Base-by-base conservation (phyloP, 495 filamentous ascomycete genomes). In the Talaromyces proteolyticus region DNA sequence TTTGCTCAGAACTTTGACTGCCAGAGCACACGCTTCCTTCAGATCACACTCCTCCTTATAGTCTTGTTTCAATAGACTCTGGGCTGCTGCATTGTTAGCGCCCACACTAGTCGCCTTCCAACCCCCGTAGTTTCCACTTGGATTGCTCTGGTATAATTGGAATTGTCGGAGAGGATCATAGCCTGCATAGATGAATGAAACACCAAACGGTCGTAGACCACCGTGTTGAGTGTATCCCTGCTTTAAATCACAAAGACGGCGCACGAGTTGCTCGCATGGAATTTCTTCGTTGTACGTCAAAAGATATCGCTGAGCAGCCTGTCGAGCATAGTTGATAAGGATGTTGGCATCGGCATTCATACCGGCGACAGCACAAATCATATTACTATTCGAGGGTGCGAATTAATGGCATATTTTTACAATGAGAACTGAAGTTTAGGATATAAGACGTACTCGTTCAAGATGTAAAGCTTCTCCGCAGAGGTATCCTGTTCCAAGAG, bases 301-400 rank as follows among this genome's bases (percentile, higher is more conserved):
- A 64, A 99, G 93, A 70, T 97, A 97, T 54, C 84, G 82, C 73
- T 99, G 93, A 51, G 93, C 94, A 61, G 86, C 85, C 81, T 95
- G 89, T 54, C 93, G 91, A 69, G 93, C 93, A 73, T 89, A 96
- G 79, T 97, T 97, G 85, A 98, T 97, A 59, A 98, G 86, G 71
- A 98, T 98, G 77, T 98, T 98, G 57, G 93, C 93, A 67, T 98
- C 93, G 64, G 93, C 91, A 43, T 90, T 97, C 93, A 97, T 96
- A 73, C 93, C 93, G 56, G 93, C 93, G 49, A 98, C 93, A 49
- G 93, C 93, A 75, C 92, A 96, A 67, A 98, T 97, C 94, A 97
- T 97, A 76, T 98, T 98, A 75, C 93, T 98, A 57, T 5, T 42
- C 17, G 22, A 45, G 26, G 19, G 4, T 52, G 69, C 53, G 68